These are phyloP conservation scores for Fusarium nanum DNA, from an alignment of 2,329 filamentous ascomycete species.

Conservation along the genomic window DNA sequence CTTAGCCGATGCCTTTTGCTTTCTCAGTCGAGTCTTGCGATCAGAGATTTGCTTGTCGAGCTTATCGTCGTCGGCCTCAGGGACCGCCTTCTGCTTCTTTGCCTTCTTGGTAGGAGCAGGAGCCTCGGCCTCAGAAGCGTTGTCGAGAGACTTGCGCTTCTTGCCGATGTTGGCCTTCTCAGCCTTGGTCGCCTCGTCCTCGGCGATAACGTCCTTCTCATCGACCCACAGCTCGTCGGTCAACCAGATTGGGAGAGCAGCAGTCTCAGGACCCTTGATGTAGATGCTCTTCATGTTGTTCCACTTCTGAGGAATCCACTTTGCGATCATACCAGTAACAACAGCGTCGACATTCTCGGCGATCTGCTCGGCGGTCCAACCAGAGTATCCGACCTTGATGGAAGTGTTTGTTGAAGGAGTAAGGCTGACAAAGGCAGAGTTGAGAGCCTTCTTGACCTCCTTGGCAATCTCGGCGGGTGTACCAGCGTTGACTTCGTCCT, in stretches of 20 bases:
- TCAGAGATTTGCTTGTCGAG: constrained; percentile 70
- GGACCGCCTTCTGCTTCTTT: constrained; percentile 50
- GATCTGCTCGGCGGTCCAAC: constrained; percentile 79
- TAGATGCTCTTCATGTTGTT: constrained; percentile 85
- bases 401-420: constrained; percentile 82
- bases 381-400: constrained; percentile 80
- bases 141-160: constrained; percentile 67
- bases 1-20: constrained; percentile 69
- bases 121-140: constrained; percentile 59
- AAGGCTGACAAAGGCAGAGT: constrained; percentile 83
- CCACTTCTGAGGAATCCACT: constrained; percentile 88
- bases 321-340: constrained; percentile 75
- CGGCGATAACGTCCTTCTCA: constrained; percentile 77
- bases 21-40: constrained; percentile 67
- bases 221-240: constrained; percentile 92
- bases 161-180: constrained; percentile 72
- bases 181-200: constrained; percentile 63
- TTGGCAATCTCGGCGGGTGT: constrained; percentile 75
- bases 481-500: constrained; percentile 59
- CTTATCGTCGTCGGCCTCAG: constrained; percentile 63
- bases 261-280: constrained; percentile 90
- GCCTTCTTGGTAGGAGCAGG: constrained; percentile 54
- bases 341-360: constrained; percentile 84
- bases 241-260: constrained; percentile 92
- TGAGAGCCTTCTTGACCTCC: constrained; percentile 83